phyloP scores from a whole-genome alignment of 2,329 filamentous ascomycete genomes.

The Penicillium oxalicum region DNA sequence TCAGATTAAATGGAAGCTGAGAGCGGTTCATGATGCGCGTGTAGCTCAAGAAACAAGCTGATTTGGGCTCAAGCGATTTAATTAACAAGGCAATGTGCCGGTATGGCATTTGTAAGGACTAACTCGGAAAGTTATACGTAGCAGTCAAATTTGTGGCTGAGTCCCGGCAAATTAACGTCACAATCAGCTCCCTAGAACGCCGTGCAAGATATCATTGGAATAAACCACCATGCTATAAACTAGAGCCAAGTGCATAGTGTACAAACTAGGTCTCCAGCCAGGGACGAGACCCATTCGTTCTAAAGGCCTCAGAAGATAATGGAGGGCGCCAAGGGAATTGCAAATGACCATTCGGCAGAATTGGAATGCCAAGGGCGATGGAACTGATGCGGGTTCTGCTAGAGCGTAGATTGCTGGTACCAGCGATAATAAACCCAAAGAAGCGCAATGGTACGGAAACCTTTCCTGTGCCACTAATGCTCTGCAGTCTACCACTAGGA shows the following conservation, averaged over 20 bases:
- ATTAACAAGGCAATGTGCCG: not conserved
- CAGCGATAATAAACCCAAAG: conserved; percentile 4
- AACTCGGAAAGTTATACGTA: not conserved
- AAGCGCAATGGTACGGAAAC: conserved; percentile 5
- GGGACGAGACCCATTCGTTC: conserved; percentile 2
- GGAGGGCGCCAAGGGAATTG: not conserved
- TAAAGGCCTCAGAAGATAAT: conserved; percentile 5
- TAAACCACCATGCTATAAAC: conserved; percentile 2
- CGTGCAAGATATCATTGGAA: conserved; percentile 1
- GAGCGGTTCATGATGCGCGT: not conserved
- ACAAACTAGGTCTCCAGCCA: conserved; percentile 6
- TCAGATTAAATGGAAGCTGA: not conserved
- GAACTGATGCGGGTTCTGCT: not conserved
- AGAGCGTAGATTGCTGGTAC: conserved; percentile 6
- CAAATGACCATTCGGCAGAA: not conserved
- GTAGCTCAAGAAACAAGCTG: not conserved
- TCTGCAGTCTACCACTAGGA: not conserved
- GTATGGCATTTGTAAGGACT: not conserved
- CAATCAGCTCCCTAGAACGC: conserved; percentile 34
- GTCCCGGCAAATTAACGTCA: conserved; percentile 8
- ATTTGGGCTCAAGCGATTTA: not conserved
- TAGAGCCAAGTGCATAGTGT: conserved; percentile 6
- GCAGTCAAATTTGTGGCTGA: not conserved
- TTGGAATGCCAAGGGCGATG: not conserved
- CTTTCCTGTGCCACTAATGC: not conserved